Evolutionary conservation across 306 rosid species (phyloP).

Genomic region (Ammopiptanthus mongolicus): DNA sequence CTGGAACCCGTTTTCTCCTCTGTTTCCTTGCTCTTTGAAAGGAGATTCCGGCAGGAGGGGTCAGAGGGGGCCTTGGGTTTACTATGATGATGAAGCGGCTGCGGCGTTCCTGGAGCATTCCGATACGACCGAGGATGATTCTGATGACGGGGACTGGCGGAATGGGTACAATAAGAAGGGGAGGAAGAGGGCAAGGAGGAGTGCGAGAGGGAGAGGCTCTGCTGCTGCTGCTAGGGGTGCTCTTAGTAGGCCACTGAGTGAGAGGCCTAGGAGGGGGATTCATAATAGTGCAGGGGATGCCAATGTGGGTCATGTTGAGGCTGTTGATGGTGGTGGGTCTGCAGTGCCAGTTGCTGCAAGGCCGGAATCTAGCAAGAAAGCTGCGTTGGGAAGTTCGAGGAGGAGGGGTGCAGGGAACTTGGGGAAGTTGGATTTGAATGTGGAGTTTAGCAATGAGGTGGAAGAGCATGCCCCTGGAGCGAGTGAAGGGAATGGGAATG

Average conservation of each 20-base stretch:
- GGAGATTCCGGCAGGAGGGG: not conserved
- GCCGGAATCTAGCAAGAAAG: slow-evolving; percentile 49
- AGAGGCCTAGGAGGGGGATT: slow-evolving; percentile 41
- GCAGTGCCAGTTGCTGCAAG: slow-evolving; percentile 8
- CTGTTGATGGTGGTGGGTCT: slow-evolving; percentile 15
- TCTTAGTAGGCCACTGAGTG: slow-evolving; percentile 21
- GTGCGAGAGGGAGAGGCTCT: not conserved
- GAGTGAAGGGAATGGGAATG: slow-evolving; percentile 36
- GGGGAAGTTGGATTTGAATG: slow-evolving; percentile 93
- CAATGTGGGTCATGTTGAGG: slow-evolving; percentile 34
- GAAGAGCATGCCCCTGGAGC: slow-evolving; percentile 53
- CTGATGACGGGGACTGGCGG: slow-evolving; percentile 59
- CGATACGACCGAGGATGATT: slow-evolving; percentile 52
- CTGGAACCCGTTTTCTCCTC: slow-evolving; percentile 78
- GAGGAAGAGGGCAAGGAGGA: slow-evolving; percentile 26
- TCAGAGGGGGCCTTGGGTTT: slow-evolving; percentile 30
- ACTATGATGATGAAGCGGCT: slow-evolving; percentile 40
- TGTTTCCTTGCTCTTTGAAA: slow-evolving; percentile 55
- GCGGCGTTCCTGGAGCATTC: slow-evolving; percentile 48
- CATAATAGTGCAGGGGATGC: slow-evolving; percentile 22
- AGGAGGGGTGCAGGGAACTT: slow-evolving; percentile 60
- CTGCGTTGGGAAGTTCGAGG: slow-evolving; percentile 29
- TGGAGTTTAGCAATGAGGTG: slow-evolving; percentile 89
- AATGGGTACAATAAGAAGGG: not conserved
- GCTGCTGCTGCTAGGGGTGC: not conserved